Percentiles rank a stretch among this genome's conserved stretches.
Evolutionary conservation across 2,329 filamentous ascomycete species (phyloP).

Genomic region (Ophiostoma perfectum): DNA sequence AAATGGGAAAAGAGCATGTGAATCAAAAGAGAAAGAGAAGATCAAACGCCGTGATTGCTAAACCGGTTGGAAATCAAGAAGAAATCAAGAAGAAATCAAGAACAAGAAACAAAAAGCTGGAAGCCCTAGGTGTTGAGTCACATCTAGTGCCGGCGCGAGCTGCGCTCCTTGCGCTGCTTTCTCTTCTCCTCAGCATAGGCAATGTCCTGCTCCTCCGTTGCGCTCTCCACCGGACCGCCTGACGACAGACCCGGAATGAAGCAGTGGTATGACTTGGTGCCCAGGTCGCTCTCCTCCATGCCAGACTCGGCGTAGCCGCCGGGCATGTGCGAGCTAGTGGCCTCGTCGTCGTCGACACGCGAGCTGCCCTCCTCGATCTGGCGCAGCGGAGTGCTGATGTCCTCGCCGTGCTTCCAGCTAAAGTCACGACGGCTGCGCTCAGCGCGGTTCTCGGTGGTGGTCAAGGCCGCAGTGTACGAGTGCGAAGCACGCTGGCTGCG

Average conservation of each 20-base stretch:
- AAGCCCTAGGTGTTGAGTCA: background rate
- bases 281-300: conserved; percentile 42
- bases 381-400: conserved; percentile 28
- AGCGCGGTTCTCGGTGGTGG: conserved; percentile 1
- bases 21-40: background rate
- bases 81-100: background rate
- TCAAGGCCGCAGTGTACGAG: conserved; percentile 13
- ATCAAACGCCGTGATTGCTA: conserved; percentile 2
- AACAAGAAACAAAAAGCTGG: background rate
- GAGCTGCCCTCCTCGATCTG: conserved; percentile 33
- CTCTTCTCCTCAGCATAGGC: conserved; percentile 41
- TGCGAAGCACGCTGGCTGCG: conserved; percentile 40
- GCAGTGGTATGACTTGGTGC: conserved; percentile 55
- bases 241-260: conserved; percentile 48
- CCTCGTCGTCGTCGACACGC: conserved; percentile 29
- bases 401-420: conserved; percentile 47
- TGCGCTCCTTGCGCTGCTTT: conserved; percentile 35
- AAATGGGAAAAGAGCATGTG: background rate
- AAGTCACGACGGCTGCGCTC: conserved; percentile 42
- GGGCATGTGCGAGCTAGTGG: conserved; percentile 33
- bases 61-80: background rate
- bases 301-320: conserved; percentile 32
- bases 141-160: conserved; percentile 22
- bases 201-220: conserved; percentile 33
- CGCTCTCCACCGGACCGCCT: conserved; percentile 29